Evolutionary conservation across 331 rosid genomes (phyloP).

Genomic region (Pyracantha coccinea): DNA sequence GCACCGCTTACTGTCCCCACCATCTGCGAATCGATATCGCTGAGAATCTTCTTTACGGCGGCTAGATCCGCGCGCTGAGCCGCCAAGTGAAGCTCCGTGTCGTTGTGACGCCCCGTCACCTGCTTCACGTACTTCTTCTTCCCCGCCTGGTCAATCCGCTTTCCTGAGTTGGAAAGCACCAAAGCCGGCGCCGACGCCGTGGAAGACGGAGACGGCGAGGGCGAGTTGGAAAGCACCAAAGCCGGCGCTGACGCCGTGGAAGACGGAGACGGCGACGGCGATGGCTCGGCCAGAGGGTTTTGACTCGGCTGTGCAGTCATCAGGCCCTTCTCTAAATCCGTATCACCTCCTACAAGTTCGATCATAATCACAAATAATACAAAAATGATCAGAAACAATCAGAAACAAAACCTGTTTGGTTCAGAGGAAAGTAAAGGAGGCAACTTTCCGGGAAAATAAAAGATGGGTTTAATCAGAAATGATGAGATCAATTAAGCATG

Average conservation of each 20-base stretch:
- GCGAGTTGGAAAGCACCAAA: slow-evolving; percentile 74
- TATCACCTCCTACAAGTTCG: slow-evolving; percentile 32
- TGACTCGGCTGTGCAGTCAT: slow-evolving; percentile 25
- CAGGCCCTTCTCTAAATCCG: slow-evolving; percentile 32
- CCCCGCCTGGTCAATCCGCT: slow-evolving; percentile 93
- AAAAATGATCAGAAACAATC: not conserved
- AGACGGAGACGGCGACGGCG: slow-evolving; percentile 42
- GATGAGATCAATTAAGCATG: not conserved
- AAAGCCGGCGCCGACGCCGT: slow-evolving; percentile 75
- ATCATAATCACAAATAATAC: not conserved
- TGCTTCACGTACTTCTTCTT: slow-evolving; percentile 97
- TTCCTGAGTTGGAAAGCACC: slow-evolving; percentile 88
- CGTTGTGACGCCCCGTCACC: slow-evolving; percentile 96
- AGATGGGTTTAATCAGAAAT: not conserved
- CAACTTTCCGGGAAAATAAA: not conserved
- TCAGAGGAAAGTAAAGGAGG: not conserved
- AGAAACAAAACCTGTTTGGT: slow-evolving; percentile 3
- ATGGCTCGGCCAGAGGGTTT: slow-evolving; percentile 31
- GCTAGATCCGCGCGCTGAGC: slow-evolving; percentile 92
- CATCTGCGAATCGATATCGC: slow-evolving; percentile 75
- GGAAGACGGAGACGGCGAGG: slow-evolving; percentile 37
- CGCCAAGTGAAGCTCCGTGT: slow-evolving; percentile 92
- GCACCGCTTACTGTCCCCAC: slow-evolving; percentile 53
- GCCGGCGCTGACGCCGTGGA: slow-evolving; percentile 71
- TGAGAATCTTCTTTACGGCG: slow-evolving; percentile 79